Evolutionary conservation across 2,329 filamentous ascomycete species (phyloP).

Genomic region (Phialophora chinensis): DNA sequence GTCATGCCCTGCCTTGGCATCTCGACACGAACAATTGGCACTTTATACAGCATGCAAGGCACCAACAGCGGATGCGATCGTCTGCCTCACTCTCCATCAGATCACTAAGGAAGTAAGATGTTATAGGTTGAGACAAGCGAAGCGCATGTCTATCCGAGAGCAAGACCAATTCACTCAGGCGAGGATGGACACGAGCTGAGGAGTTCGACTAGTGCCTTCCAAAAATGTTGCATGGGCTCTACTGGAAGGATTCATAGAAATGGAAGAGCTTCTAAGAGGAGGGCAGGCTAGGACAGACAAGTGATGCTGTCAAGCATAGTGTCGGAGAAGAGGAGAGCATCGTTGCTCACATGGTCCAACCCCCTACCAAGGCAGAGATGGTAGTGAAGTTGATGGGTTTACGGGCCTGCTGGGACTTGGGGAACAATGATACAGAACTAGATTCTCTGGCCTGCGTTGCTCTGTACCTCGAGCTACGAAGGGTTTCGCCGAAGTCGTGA

Average conservation of each 20-base stretch:
- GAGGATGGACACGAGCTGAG: background rate
- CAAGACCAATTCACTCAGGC: background rate
- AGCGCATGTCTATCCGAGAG: background rate
- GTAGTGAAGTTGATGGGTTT: background rate
- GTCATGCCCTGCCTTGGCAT: background rate
- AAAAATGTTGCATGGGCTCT: background rate
- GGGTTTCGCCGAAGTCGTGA: background rate
- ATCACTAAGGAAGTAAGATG: background rate
- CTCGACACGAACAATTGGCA: background rate
- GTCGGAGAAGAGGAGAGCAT: background rate
- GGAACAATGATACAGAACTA: background rate
- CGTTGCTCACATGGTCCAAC: background rate
- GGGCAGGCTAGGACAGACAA: no score
- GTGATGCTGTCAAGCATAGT: background rate
- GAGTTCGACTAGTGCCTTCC: background rate
- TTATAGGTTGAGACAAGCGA: background rate
- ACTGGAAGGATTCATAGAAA: background rate
- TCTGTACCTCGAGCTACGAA: background rate
- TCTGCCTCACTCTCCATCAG: background rate
- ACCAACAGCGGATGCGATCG: background rate
- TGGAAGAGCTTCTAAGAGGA: background rate
- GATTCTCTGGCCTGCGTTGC: background rate
- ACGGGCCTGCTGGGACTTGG: background rate
- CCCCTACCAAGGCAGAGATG: background rate
- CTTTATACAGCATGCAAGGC: background rate